Conservation (phyloP, 495 filamentous ascomycete species). For the Parmelia sp. region DNA sequence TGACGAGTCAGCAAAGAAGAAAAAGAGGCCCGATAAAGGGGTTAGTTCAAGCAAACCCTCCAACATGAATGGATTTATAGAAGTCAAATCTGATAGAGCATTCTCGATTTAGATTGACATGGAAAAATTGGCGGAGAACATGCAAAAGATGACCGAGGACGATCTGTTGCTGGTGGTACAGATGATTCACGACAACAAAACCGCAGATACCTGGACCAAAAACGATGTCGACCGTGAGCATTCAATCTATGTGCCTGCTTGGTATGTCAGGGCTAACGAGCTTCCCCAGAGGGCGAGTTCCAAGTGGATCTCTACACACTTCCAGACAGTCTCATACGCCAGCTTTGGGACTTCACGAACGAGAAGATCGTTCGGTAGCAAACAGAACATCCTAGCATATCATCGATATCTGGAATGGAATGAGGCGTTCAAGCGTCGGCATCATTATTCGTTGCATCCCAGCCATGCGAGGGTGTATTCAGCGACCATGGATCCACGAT, state of each 20-base stretch:
- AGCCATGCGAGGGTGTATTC: neutral
- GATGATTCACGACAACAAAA: conserved; percentile 96
- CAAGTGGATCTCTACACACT: conserved; percentile 96
- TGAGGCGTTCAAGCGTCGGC: conserved; percentile 4
- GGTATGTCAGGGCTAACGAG: conserved; percentile 1
- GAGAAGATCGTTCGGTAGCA: conserved; percentile 31
- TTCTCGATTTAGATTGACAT: conserved; percentile 61
- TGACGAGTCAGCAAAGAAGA: conserved; percentile 65
- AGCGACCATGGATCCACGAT: neutral
- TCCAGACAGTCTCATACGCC: conserved; percentile 69
- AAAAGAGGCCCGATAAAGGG: conserved; percentile 64
- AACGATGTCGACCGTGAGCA: conserved; percentile 87
- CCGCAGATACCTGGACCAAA: conserved; percentile 84
- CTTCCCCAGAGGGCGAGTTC: conserved; percentile 78
- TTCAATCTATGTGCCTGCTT: neutral
- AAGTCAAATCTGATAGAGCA: neutral
- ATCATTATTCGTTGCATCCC: neutral
- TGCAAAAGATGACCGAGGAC: conserved; percentile 78
- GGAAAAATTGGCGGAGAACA: conserved; percentile 92
- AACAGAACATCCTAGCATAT: neutral
- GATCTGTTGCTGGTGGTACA: conserved; percentile 92
- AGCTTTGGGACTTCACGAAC: conserved; percentile 83
- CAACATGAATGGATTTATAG: neutral
- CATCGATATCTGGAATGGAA: neutral
- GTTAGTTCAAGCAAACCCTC: conserved; percentile 32